Base-by-base conservation (phyloP, 78 protist genomes). In the Speleostelium caveatum region DNA sequence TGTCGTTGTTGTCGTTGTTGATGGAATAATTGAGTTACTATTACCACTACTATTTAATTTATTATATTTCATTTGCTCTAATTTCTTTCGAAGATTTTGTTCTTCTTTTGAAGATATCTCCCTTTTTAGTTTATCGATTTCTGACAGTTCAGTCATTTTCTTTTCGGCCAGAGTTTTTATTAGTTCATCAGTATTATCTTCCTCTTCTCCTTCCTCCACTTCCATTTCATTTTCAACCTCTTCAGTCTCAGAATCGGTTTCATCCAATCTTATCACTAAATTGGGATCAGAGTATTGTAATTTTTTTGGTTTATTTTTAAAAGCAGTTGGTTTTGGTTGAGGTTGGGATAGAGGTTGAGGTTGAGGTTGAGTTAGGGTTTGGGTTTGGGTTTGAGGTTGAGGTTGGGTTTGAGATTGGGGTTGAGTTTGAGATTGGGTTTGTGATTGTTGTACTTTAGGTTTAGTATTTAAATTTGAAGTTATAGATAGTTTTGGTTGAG, bases 61-160 rank as follows among this genome's bases (percentile, higher is more conserved):
- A n/a, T n/a, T n/a, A n/a, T 45, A 10, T 10, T 45, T 45, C 53
- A 53, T 33, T 19, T 80, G 53, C 39, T 80, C 89, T 28, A 80
- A 30, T 58, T 80, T 80, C 77, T 68, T 80, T 66, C 89, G 28
- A 6, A 80, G 51, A 1, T 62, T n/a, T n/a, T 75, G 78, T 21
- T 80, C 89, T 58, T 80, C 77, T 38, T 58, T 63, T 0, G 35
- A 49, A 5, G 76, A 74, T 14, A 78, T 78, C 61, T 78, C 60
- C 38, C 35, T 63, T 30, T 78, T 78, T 36, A 78, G 24, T 6
- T 41, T 41, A 6, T 78, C 78, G 68, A 68, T 38, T 28, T 68
- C 78, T 10, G 69, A 38, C 76, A 80, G 42, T 17, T 68, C 78
- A n/a, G 69, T 60, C 24, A 24, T 21, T 56, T 49, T 22, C 41